Base-by-base conservation (phyloP, 2,329 filamentous ascomycete species). In the Colletotrichum musae region DNA sequence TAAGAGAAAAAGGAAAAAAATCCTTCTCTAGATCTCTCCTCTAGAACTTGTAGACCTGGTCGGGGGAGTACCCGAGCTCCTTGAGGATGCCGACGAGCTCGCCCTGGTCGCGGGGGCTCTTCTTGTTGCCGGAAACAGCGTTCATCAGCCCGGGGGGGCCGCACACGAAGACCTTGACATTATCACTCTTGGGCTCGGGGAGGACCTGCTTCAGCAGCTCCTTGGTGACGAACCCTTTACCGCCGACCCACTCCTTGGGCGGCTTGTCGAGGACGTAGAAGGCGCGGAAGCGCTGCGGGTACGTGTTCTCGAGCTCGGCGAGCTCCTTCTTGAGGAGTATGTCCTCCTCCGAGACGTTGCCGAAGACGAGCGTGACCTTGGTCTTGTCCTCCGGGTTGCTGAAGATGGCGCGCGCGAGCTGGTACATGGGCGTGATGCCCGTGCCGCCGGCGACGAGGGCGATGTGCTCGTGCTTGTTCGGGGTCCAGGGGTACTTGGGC, bases 371-470 rank as follows among this genome's bases (percentile, higher is more conserved):
- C 6, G 95, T 98, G 50, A 99, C 94, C 87, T 97, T 97, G 76
- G 96, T 99, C 89, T 96, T 95, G 85, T 99, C 96, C 51, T 93
- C 89, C 70, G 95, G 94, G 89, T 98, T 97, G 83, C 92, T 94
- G 91, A 98, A 97, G 84, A 99, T 97, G 78, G 91, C 88, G 72
- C 94, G 94, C 73, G 90, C 87, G 53, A 99, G 91, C 87, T 99
- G 96, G 87, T 93, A 98, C 95, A 98, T 98, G 74, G 96, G 96
- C 12, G 96, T 96, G 81, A 99, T 97, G 71, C 96, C 96, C 7
- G 96, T 98, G 73, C 96, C 96, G 76, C 96, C 96, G n/a, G 95
- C 94, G 72, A 99, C 89, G 73, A 95, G 86, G 47, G 89, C 92
- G 75, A 97, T 90, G 86, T 98, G 94, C 70, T 93, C 85, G 85